Evolutionary conservation across 2,329 filamentous ascomycete species (phyloP).

Genomic region (Sclerotinia glacialis): DNA sequence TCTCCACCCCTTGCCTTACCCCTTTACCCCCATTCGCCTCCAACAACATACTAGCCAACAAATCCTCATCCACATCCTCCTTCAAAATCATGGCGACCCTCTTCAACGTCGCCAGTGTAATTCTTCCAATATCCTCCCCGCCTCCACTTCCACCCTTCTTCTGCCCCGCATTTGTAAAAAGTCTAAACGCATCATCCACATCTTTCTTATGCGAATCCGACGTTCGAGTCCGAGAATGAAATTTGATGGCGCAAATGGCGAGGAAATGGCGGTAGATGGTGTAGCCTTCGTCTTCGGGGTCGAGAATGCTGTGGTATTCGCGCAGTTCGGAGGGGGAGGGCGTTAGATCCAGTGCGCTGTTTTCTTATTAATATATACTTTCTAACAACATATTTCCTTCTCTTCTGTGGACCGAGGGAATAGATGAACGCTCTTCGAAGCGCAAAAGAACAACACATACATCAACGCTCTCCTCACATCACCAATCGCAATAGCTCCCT

Average conservation of each 20-base stretch:
- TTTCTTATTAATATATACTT: not conserved
- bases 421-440: not conserved
- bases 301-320: constrained; percentile 76
- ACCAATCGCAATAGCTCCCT: constrained; percentile 47
- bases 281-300: constrained; percentile 76
- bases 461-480: constrained; percentile 68
- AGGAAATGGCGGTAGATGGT: constrained; percentile 80
- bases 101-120: constrained; percentile 75
- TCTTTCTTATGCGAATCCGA: constrained; percentile 58
- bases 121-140: constrained; percentile 50
- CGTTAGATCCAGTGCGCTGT: constrained; percentile 78
- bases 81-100: constrained; percentile 77
- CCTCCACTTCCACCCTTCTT: constrained; percentile 42
- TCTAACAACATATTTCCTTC: not conserved
- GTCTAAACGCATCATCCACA: constrained; percentile 74
- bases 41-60: constrained; percentile 89
- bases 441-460: constrained; percentile 45
- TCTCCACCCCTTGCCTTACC: constrained; percentile 65
- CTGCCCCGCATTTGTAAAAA: constrained; percentile 64
- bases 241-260: constrained; percentile 81
- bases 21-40: constrained; percentile 85
- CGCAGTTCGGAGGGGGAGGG: constrained; percentile 65
- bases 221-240: constrained; percentile 59
- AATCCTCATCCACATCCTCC: constrained; percentile 78
- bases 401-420: not conserved